A percentile compares a stretch with the other conserved stretches of the same genome.
phyloP scores from a whole-genome alignment of 2,329 filamentous ascomycete species.

The Talaromyces marneffei region DNA sequence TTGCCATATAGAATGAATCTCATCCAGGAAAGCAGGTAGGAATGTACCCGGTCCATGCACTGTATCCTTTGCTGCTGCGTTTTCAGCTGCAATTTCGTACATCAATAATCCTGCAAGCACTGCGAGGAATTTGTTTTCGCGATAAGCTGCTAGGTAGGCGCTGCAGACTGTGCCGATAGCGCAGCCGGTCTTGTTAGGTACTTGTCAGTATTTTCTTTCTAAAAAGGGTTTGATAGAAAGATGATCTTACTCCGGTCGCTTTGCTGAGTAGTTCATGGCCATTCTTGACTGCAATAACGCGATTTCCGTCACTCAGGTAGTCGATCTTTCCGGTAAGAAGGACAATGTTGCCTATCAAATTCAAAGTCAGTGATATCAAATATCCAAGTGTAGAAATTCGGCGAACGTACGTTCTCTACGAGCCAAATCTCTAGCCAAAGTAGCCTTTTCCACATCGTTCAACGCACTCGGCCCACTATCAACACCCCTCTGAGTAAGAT shows the following conservation, averaged over 20 bases:
- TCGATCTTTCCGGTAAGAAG: slow-evolving; percentile 79
- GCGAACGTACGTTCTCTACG: slow-evolving; percentile 49
- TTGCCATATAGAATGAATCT: slow-evolving; percentile 46
- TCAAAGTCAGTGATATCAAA: slow-evolving; percentile 3
- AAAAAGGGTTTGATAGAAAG: neutral
- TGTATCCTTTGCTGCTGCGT: slow-evolving; percentile 51
- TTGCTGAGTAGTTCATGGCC: slow-evolving; percentile 58
- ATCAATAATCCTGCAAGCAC: slow-evolving; percentile 67
- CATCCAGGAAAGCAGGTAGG: slow-evolving; percentile 78
- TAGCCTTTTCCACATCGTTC: slow-evolving; percentile 50
- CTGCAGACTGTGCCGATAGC: slow-evolving; percentile 77
- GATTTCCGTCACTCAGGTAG: slow-evolving; percentile 66
- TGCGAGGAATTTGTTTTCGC: slow-evolving; percentile 63
- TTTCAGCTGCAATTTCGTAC: slow-evolving; percentile 72
- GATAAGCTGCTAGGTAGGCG: slow-evolving; percentile 62
- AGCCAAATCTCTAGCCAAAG: slow-evolving; percentile 62
- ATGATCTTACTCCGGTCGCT: slow-evolving; percentile 38
- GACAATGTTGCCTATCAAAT: slow-evolving; percentile 53
- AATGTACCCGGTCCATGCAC: slow-evolving; percentile 81
- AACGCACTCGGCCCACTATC: slow-evolving; percentile 62
- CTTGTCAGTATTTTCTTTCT: neutral
- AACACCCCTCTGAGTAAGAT: slow-evolving; percentile 69
- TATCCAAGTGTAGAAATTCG: slow-evolving; percentile 23
- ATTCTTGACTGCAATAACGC: slow-evolving; percentile 65
- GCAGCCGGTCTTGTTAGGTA: slow-evolving; percentile 60